Evolutionary conservation across 768 basidiomycete genomes (phyloP).

Genomic region (Podaxis mareebaensis): DNA sequence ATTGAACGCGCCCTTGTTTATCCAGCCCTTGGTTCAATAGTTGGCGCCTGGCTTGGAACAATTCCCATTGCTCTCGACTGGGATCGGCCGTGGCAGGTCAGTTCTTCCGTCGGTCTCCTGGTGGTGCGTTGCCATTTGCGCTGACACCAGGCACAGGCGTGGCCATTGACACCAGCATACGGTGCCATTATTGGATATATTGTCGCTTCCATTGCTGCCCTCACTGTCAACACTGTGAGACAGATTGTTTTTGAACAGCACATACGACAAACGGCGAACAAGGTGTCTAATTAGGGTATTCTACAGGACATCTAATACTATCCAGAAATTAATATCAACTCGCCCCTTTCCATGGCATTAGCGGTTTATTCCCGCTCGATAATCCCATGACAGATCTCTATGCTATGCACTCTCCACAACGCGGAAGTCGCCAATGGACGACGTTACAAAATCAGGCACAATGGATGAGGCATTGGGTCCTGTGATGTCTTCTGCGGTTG

Average conservation of each 20-base stretch:
- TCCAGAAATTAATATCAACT: background rate
- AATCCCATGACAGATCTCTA: constrained; percentile 6
- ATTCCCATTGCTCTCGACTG: constrained; percentile 92
- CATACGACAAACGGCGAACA: constrained; percentile 5
- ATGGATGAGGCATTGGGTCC: constrained; percentile 69
- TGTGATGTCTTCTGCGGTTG: constrained; percentile 69
- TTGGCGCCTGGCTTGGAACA: constrained; percentile 81
- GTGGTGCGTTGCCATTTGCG: background rate
- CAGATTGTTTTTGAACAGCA: constrained; percentile 41
- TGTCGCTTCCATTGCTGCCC: constrained; percentile 53
- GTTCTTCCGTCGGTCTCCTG: constrained; percentile 20
- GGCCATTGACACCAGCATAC: constrained; percentile 79
- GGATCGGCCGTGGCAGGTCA: constrained; percentile 97
- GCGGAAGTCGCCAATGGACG: constrained; percentile 81
- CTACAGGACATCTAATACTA: background rate
- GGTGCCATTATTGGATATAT: constrained; percentile 73
- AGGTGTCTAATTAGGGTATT: constrained; percentile 7
- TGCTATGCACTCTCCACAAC: constrained; percentile 28
- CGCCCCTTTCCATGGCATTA: background rate
- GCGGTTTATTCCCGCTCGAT: constrained; percentile 9
- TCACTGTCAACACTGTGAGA: constrained; percentile 42
- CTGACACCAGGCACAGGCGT: constrained; percentile 52
- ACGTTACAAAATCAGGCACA: constrained; percentile 79
- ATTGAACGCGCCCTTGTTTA: constrained; percentile 80
- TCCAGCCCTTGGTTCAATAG: constrained; percentile 67